Evolutionary conservation across 2,329 filamentous ascomycete species (phyloP).

Genomic region (Colletotrichum aenigma): DNA sequence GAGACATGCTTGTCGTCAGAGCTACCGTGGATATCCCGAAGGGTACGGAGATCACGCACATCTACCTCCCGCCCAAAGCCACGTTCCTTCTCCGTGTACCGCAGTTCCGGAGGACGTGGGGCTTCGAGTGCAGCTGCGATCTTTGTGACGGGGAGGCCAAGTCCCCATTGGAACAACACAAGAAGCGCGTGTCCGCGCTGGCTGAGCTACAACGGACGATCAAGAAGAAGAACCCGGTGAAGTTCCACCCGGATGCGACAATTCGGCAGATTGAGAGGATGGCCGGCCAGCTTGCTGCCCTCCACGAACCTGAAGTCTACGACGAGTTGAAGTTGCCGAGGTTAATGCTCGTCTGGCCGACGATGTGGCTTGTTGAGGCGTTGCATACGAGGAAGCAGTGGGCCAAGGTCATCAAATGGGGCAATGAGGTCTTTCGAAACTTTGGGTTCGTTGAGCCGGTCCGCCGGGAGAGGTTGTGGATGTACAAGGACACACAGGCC

Average conservation of each 20-base stretch:
- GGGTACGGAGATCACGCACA: conserved; percentile 42
- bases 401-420: conserved; percentile 33
- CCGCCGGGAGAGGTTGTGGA: conserved; percentile 25
- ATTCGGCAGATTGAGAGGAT: conserved; percentile 35
- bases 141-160: conserved; percentile 37
- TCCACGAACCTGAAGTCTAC: conserved; percentile 36
- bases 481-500: conserved; percentile 25
- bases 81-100: conserved; percentile 26
- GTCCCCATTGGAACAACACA: conserved; percentile 18
- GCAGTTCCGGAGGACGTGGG: conserved; percentile 37
- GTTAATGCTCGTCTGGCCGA: conserved; percentile 37
- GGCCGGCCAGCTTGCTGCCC: conserved; percentile 31
- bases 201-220: conserved; percentile 31
- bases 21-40: conserved; percentile 39
- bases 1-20: conserved; percentile 33
- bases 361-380: conserved; percentile 38
- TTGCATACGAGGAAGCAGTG: conserved; percentile 34
- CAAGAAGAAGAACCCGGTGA: conserved; percentile 23
- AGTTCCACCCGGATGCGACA: conserved; percentile 31
- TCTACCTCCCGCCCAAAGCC: conserved; percentile 39
- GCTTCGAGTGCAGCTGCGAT: conserved; percentile 42
- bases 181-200: conserved; percentile 26
- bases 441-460: conserved; percentile 34
- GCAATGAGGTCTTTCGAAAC: conserved; percentile 32
- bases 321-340: conserved; percentile 29